Conservation (phyloP, 139 green algal genomes). For the Closterium sp. region DNA sequence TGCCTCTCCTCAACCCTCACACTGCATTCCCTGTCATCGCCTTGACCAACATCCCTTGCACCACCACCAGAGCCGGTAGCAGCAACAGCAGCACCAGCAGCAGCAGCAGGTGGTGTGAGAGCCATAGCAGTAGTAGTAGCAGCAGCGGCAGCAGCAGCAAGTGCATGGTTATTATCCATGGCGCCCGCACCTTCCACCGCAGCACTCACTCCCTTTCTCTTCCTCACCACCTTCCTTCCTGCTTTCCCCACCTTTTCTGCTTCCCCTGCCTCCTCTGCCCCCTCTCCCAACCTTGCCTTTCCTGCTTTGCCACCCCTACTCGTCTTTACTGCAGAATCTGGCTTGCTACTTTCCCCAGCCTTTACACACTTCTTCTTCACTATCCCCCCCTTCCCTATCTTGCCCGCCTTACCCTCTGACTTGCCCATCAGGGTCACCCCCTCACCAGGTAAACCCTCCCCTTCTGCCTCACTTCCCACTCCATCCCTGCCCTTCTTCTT, state of each 20-base stretch:
- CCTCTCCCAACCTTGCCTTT: not conserved
- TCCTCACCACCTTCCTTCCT: not conserved
- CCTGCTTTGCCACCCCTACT: not conserved
- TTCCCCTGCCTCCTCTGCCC: not conserved
- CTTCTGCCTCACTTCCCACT: not conserved
- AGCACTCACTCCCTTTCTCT: not conserved
- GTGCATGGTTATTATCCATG: not conserved
- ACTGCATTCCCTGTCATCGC: not conserved
- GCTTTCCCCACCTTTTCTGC: not conserved
- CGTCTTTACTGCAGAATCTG: no score
- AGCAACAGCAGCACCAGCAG: not conserved
- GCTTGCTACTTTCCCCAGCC: not conserved
- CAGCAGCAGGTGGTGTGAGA: not conserved
- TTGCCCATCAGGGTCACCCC: not conserved
- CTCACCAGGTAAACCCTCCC: not conserved
- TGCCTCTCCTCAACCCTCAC: not conserved
- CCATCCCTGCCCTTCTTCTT: not conserved
- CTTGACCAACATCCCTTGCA: not conserved
- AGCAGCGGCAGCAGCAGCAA: not conserved
- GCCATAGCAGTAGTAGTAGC: not conserved
- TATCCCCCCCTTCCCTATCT: not conserved
- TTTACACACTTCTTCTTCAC: not conserved
- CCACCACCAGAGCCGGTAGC: not conserved
- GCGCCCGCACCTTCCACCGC: not conserved
- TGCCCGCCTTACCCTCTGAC: not conserved